Percentiles rank a stretch among this genome's conserved stretches.
Conservation (phyloP, 2,329 filamentous ascomycete species). For the Apiospora pterosperma region DNA sequence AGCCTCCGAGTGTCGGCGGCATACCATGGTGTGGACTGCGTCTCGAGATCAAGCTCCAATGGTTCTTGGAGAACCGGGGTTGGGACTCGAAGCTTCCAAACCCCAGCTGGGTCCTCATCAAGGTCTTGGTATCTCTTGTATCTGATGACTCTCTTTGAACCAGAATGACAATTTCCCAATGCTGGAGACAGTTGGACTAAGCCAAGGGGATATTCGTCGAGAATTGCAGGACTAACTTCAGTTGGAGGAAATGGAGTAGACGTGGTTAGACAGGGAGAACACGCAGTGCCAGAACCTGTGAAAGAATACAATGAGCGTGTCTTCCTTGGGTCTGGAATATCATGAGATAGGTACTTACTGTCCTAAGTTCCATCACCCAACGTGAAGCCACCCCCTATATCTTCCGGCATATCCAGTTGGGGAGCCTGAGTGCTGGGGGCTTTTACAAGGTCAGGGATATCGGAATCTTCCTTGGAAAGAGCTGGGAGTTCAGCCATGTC, state of each 20-base stretch:
- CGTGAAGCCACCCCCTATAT: neutral
- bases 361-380: neutral
- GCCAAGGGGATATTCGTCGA: neutral
- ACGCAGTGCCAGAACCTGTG: neutral
- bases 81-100: neutral
- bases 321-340: neutral
- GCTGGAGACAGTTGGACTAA: neutral
- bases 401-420: neutral
- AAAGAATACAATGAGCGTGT: neutral
- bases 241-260: neutral
- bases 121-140: neutral
- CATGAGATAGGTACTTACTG: neutral
- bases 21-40: too few relatives aligned
- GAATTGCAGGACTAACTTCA: neutral
- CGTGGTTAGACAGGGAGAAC: neutral
- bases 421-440: neutral
- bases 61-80: neutral
- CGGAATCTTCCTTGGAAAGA: neutral
- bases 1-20: too few relatives aligned
- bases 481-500: neutral
- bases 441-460: neutral
- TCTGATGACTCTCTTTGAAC: too few relatives aligned
- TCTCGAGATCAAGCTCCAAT: neutral
- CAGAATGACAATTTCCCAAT: neutral
- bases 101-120: neutral